Evolutionary conservation across 148 eudicot species (phyloP).

Genomic region (Diospyros lotus): DNA sequence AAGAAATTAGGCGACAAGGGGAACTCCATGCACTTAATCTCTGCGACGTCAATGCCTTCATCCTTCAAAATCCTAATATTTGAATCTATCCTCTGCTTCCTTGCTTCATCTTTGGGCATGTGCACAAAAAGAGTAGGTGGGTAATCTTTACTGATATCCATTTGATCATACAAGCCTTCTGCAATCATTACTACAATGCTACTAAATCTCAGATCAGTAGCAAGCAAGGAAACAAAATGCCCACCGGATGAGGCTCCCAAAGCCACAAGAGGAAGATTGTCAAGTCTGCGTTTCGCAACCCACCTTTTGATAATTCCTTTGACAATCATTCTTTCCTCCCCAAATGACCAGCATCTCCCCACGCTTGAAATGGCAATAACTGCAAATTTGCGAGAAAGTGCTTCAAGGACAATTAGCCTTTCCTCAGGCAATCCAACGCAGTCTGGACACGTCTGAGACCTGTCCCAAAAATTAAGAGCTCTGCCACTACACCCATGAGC

Average conservation of each 20-base stretch:
- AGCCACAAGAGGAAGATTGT: conserved; percentile 68
- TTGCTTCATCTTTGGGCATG: conserved; percentile 79
- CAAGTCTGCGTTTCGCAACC: conserved; percentile 49
- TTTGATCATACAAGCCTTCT: conserved; percentile 59
- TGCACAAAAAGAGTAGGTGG: conserved; percentile 92
- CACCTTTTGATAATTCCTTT: conserved; percentile 50
- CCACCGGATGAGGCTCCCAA: conserved; percentile 98
- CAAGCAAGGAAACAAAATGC: conserved; percentile 76
- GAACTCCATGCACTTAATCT: conserved; percentile 69
- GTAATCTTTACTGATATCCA: conserved; percentile 52
- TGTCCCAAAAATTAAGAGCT: conserved; percentile 80
- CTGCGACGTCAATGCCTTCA: conserved; percentile 53
- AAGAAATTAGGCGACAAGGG: conserved; percentile 56
- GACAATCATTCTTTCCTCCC: conserved; percentile 46
- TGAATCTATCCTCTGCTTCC: conserved; percentile 38
- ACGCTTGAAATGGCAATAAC: conserved; percentile 62
- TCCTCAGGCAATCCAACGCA: conserved; percentile 95
- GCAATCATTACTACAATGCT: conserved; percentile 75
- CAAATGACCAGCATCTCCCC: conserved; percentile 67
- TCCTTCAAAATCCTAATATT: conserved; percentile 41
- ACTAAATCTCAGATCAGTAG: conserved; percentile 56
- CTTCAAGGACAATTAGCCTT: conserved; percentile 60
- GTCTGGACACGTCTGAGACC: conserved; percentile 40
- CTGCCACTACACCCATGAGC: conserved; percentile 87
- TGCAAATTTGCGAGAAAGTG: conserved; percentile 61